Evolutionary conservation across 208 protist genomes (phyloP).

Genomic region (Trypanosoma theileri): DNA sequence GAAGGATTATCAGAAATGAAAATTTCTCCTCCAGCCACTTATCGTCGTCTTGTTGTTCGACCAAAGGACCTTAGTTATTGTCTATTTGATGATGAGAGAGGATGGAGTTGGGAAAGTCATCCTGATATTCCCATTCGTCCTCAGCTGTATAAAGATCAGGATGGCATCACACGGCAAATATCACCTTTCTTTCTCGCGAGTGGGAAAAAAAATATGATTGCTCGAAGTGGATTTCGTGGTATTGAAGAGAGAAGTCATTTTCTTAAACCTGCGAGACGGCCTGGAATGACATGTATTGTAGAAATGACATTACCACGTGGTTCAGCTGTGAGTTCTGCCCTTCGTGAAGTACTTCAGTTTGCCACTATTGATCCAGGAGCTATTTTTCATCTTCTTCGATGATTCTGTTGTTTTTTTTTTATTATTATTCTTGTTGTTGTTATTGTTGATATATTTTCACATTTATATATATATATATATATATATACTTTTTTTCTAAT

Average conservation of each 20-base stretch:
- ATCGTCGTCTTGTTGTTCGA: conserved; percentile 53
- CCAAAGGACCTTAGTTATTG: conserved; percentile 50
- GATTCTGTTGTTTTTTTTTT: conserved; percentile 9
- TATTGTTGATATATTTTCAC: not conserved
- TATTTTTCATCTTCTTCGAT: conserved; percentile 40
- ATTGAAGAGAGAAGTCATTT: conserved; percentile 56
- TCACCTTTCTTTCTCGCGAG: conserved; percentile 57
- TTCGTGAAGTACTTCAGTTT: conserved; percentile 76
- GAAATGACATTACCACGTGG: conserved; percentile 63
- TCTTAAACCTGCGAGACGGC: conserved; percentile 66
- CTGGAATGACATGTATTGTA: conserved; percentile 71
- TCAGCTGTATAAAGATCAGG: conserved; percentile 64
- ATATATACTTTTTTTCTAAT: too few species aligned
- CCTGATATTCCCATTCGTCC: conserved; percentile 35
- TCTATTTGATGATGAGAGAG: conserved; percentile 60
- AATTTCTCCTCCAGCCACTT: conserved; percentile 45
- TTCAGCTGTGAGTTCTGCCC: conserved; percentile 54
- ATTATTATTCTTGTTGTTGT: not conserved
- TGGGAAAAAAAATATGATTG: conserved; percentile 65
- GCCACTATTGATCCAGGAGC: conserved; percentile 65
- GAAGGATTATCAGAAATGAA: conserved; percentile 56
- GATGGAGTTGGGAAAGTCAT: conserved; percentile 71
- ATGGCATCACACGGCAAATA: conserved; percentile 61
- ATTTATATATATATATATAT: too few species aligned
- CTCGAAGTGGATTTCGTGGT: conserved; percentile 61